Conservation (phyloP, 2,329 filamentous ascomycete species). For the Epichloe festucae region DNA sequence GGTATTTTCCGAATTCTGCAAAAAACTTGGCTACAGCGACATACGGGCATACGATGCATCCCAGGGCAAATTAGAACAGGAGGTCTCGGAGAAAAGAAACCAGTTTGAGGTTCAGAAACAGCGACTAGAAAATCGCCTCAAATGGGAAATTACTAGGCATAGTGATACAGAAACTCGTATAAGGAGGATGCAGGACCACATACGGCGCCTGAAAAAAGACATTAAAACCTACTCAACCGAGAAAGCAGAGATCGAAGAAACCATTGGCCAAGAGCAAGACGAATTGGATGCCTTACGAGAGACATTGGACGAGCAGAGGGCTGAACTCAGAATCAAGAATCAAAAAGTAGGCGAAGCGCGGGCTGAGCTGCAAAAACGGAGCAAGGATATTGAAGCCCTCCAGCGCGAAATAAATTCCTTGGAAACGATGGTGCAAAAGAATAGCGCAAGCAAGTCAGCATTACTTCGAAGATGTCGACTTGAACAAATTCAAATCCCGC, state of each 20-base stretch:
- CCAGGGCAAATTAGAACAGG: conserved; percentile 83
- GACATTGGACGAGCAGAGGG: conserved; percentile 54
- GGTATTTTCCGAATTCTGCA: conserved; percentile 76
- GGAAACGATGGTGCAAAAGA: conserved; percentile 79
- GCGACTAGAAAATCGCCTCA: conserved; percentile 49
- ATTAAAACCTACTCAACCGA: conserved; percentile 59
- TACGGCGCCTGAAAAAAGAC: conserved; percentile 54
- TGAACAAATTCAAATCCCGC: conserved; percentile 79
- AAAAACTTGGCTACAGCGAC: conserved; percentile 70
- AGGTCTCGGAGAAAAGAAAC: conserved; percentile 73
- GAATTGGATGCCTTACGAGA: conserved; percentile 67
- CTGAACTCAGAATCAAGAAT: conserved; percentile 53
- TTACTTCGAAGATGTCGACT: conserved; percentile 82
- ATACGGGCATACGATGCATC: conserved; percentile 90
- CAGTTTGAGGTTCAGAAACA: conserved; percentile 79
- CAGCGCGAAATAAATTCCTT: conserved; percentile 63
- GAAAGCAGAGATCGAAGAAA: conserved; percentile 61
- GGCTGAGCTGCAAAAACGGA: conserved; percentile 65
- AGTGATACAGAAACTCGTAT: conserved; percentile 55
- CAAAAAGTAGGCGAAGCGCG: conserved; percentile 70
- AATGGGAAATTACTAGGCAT: conserved; percentile 40
- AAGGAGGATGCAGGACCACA: conserved; percentile 50
- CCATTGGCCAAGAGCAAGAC: conserved; percentile 58
- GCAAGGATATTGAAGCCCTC: conserved; percentile 63
- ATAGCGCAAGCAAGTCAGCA: conserved; percentile 70